phyloP scores from a whole-genome alignment of 140 eudicot genomes.

The Senecio squalidus region DNA sequence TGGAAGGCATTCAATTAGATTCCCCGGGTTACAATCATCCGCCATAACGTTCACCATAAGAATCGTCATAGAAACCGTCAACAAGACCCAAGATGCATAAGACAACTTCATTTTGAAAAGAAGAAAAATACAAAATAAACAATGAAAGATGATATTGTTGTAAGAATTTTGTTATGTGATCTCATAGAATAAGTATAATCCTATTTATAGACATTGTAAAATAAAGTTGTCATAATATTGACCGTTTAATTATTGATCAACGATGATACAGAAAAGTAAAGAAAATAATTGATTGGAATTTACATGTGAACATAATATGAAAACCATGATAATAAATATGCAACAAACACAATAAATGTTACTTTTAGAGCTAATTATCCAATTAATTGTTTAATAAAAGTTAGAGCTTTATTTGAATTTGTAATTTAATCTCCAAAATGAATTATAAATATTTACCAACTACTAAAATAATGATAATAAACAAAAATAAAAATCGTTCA shows the following conservation, averaged over 20 bases:
- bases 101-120: neutral
- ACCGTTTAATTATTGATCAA: neutral
- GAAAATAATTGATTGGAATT: neutral
- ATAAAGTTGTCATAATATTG: neutral
- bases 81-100: neutral
- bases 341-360: neutral
- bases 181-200: neutral
- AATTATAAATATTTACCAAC: too few relatives aligned
- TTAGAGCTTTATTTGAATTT: too few relatives aligned
- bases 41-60: slow-evolving; percentile 10
- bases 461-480: too few relatives aligned
- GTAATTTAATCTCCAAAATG: too few relatives aligned
- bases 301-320: neutral
- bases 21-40: neutral
- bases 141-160: neutral
- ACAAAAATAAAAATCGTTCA: too few relatives aligned
- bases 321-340: neutral
- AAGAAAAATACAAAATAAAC: neutral
- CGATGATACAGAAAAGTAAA: neutral
- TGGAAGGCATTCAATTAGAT: slow-evolving; percentile 4
- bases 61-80: neutral
- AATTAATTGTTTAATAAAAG: too few relatives aligned
- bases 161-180: neutral
- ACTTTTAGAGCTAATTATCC: too few relatives aligned
- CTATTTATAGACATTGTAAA: slow-evolving; percentile 4